phyloP scores from a whole-genome alignment of 768 basidiomycete genomes.

The Dioszegia hungarica region DNA sequence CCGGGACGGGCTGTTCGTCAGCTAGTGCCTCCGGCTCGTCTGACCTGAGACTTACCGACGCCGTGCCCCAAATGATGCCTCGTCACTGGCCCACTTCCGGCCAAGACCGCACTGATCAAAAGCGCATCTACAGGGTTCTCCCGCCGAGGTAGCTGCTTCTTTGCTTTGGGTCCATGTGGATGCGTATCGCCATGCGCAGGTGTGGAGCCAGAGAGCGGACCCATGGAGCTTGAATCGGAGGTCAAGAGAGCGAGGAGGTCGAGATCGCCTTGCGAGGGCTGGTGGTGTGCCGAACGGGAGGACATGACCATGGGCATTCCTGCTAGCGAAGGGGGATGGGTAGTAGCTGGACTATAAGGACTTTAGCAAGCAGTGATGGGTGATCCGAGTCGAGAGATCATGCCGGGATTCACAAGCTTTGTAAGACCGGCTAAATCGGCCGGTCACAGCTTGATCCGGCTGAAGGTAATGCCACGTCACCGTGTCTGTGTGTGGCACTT shows the following conservation, averaged over 20 bases:
- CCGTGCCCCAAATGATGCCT: constrained; percentile 47
- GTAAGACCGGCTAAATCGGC: too few relatives aligned
- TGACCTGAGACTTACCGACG: constrained; percentile 19
- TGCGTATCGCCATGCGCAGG: neutral
- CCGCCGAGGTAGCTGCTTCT: constrained; percentile 24
- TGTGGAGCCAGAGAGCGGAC: constrained; percentile 23
- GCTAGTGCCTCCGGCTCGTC: neutral
- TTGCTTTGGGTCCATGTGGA: constrained; percentile 1
- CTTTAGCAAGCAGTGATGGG: neutral
- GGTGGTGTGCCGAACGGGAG: constrained; percentile 11
- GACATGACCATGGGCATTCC: constrained; percentile 2
- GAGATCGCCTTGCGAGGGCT: constrained; percentile 54
- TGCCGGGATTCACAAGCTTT: too few relatives aligned
- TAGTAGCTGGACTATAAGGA: neutral
- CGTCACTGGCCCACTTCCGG: constrained; percentile 41
- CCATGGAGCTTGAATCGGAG: constrained; percentile 52
- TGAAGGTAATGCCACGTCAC: too few relatives aligned
- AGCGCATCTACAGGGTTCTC: constrained; percentile 45
- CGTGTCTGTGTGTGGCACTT: too few relatives aligned
- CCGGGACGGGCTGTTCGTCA: constrained; percentile 34
- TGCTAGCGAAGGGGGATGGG: neutral
- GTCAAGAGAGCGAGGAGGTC: constrained; percentile 66
- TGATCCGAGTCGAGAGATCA: too few relatives aligned
- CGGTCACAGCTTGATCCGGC: too few relatives aligned
- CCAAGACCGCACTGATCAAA: constrained; percentile 43